Percentiles rank a stretch among this genome's conserved stretches.
Evolutionary conservation across 2,329 filamentous ascomycete species (phyloP).

Genomic region (Xylaria polymorpha): DNA sequence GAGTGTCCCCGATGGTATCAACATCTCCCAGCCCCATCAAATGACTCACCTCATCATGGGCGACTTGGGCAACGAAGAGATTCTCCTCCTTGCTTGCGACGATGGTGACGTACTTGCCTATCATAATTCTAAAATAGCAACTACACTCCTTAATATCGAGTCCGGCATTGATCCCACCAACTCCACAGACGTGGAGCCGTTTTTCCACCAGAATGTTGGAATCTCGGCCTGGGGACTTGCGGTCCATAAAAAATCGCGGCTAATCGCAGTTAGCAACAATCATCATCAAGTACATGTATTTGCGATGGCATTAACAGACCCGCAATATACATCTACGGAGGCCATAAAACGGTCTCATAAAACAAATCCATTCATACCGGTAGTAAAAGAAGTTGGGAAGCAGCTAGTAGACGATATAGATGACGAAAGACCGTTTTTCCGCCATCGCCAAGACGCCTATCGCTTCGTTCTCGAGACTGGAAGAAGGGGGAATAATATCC

Average conservation of each 20-base stretch:
- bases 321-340: neutral
- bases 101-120: slow-evolving; percentile 81
- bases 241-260: slow-evolving; percentile 80
- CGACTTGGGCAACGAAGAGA: slow-evolving; percentile 75
- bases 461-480: slow-evolving; percentile 61
- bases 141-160: slow-evolving; percentile 42
- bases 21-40: slow-evolving; percentile 64
- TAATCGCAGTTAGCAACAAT: slow-evolving; percentile 90
- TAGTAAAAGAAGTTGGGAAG: slow-evolving; percentile 34
- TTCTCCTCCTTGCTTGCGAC: slow-evolving; percentile 75
- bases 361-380: slow-evolving; percentile 37
- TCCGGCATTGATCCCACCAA: slow-evolving; percentile 45
- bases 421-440: neutral
- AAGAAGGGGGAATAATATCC: slow-evolving; percentile 59
- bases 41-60: slow-evolving; percentile 78
- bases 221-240: slow-evolving; percentile 89
- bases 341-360: slow-evolving; percentile 21
- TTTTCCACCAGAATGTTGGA: slow-evolving; percentile 82
- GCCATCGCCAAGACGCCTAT: slow-evolving; percentile 60
- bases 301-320: slow-evolving; percentile 49
- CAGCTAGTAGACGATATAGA: neutral
- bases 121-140: slow-evolving; percentile 66
- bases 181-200: slow-evolving; percentile 51
- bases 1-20: slow-evolving; percentile 64
- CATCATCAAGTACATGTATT: slow-evolving; percentile 54